Evolutionary conservation across 2,329 filamentous ascomycete genomes (phyloP).

Genomic region (Diaporthe capsici): DNA sequence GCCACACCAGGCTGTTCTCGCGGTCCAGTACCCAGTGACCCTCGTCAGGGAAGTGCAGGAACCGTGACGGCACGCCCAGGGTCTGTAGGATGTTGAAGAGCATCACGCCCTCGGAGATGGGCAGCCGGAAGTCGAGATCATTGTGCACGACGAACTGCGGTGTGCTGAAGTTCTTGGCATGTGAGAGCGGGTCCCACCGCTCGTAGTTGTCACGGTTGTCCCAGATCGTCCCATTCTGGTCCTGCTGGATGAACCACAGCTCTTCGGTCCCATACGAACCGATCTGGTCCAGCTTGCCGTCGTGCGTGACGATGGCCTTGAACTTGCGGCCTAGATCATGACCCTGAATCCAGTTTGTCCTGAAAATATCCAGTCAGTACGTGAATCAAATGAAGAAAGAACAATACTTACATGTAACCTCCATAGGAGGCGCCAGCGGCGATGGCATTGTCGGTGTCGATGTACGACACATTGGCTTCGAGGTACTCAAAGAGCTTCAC

Average conservation of each 20-base stretch:
- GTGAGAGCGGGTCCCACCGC: slow-evolving; percentile 60
- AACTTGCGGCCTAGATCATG: slow-evolving; percentile 68
- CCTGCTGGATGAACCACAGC: slow-evolving; percentile 55
- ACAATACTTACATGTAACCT: slow-evolving; percentile 62
- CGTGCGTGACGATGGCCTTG: slow-evolving; percentile 69
- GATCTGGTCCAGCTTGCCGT: slow-evolving; percentile 56
- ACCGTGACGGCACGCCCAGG: slow-evolving; percentile 73
- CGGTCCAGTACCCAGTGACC: slow-evolving; percentile 80
- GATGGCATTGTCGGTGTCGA: slow-evolving; percentile 65
- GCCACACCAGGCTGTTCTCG: slow-evolving; percentile 79
- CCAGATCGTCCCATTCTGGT: slow-evolving; percentile 65
- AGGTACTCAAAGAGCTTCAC: slow-evolving; percentile 68
- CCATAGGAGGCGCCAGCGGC: slow-evolving; percentile 68
- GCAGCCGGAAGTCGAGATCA: slow-evolving; percentile 76
- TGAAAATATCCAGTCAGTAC: not conserved
- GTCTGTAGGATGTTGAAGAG: slow-evolving; percentile 79
- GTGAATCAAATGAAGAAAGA: slow-evolving; percentile 9
- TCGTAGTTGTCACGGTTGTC: slow-evolving; percentile 52
- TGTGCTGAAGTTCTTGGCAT: slow-evolving; percentile 72
- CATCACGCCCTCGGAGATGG: slow-evolving; percentile 76
- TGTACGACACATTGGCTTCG: slow-evolving; percentile 63
- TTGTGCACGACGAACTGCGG: slow-evolving; percentile 81
- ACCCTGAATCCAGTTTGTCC: slow-evolving; percentile 61
- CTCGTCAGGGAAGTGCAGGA: slow-evolving; percentile 79
- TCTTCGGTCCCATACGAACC: slow-evolving; percentile 50